These are phyloP conservation scores for Stenogyne calaminthoides DNA, from an alignment of 305 asterid species.

Conservation along the genomic window DNA sequence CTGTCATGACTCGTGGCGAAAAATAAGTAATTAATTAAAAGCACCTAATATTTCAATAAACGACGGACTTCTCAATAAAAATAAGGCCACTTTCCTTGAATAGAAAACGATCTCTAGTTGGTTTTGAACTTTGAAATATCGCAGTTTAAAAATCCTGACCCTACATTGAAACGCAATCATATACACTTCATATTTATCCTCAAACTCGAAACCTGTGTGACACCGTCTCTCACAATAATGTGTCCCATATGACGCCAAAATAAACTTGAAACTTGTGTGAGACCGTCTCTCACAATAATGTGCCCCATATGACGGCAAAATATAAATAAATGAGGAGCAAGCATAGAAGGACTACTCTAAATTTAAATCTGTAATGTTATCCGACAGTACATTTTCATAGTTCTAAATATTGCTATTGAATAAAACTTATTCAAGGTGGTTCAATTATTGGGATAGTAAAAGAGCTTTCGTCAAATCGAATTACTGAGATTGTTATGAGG, in stretches of 20 bases:
- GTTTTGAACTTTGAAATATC: background rate
- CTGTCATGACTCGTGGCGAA: background rate
- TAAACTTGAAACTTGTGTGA: too few relatives aligned
- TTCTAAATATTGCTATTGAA: too few relatives aligned
- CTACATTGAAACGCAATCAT: background rate
- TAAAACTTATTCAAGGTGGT: too few relatives aligned
- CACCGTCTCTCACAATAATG: background rate
- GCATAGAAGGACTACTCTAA: too few relatives aligned
- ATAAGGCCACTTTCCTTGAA: conserved; percentile 25
- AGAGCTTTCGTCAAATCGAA: too few relatives aligned
- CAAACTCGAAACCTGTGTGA: too few relatives aligned
- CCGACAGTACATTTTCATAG: too few relatives aligned
- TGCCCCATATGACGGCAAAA: background rate
- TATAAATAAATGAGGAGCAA: too few relatives aligned
- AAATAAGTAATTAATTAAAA: background rate
- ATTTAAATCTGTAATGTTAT: too few relatives aligned
- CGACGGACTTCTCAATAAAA: background rate
- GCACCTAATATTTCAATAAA: background rate
- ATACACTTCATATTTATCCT: background rate
- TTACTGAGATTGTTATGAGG: background rate
- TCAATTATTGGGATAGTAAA: too few relatives aligned
- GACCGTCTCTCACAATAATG: background rate
- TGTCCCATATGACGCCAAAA: background rate
- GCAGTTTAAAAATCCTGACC: background rate
- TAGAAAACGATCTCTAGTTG: background rate